A percentile compares a stretch with the other conserved stretches of the same genome.
Evolutionary conservation across 345 rosid genomes (phyloP).

Genomic region (Salix viminalis): DNA sequence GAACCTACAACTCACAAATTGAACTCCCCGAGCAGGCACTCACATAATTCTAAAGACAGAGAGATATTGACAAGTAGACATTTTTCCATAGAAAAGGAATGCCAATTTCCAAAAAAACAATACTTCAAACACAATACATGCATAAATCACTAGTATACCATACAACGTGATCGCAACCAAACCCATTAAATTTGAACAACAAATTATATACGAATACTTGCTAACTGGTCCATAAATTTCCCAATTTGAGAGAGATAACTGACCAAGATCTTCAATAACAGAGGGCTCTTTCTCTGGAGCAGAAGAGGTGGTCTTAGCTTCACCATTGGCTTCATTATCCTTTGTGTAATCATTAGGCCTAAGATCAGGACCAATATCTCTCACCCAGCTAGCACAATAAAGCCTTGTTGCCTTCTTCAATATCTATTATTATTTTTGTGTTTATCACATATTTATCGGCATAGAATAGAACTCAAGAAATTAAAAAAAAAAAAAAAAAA

Average conservation of each 20-base stretch:
- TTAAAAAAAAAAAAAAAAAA: not conserved
- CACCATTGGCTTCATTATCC: slow-evolving; percentile 36
- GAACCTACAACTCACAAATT: not conserved
- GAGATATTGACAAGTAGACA: not conserved
- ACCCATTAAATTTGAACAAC: not conserved
- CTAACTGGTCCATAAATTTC: not conserved
- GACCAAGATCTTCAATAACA: slow-evolving; percentile 83
- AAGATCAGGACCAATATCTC: slow-evolving; percentile 94
- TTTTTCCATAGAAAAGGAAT: not conserved
- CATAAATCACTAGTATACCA: not conserved
- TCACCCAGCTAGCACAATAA: slow-evolving; percentile 85
- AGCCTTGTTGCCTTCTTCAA: slow-evolving; percentile 90
- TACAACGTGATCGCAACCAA: not conserved
- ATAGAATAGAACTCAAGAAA: not conserved
- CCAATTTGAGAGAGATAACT: slow-evolving; percentile 3
- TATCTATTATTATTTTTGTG: slow-evolving; percentile 36
- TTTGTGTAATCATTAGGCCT: slow-evolving; percentile 78
- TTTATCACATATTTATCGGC: not conserved
- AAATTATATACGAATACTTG: not conserved
- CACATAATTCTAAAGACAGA: not conserved
- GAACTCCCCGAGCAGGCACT: not conserved
- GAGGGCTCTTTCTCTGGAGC: slow-evolving; percentile 59
- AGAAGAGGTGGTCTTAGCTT: slow-evolving; percentile 7
- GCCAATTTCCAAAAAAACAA: not conserved
- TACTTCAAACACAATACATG: not conserved